Evolutionary conservation across 1,284 basidiomycete genomes (phyloP), one percentile per base, ranked within the genome.

Genomic region (Melanopsichium pennsylvanicum): DNA sequence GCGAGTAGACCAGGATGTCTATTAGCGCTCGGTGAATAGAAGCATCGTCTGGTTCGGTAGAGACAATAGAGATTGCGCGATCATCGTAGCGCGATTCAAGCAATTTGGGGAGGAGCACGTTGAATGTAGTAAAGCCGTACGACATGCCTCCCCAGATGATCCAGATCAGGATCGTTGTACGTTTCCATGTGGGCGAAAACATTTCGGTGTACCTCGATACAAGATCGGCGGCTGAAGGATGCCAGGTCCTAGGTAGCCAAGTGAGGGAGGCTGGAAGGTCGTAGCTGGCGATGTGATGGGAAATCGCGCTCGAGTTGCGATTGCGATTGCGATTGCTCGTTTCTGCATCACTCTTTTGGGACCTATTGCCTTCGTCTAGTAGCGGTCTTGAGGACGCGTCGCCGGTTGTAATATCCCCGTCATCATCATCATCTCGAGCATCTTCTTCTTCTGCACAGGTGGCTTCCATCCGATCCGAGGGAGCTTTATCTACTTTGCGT

Each of bases 41-140:
- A 16, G 68, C 69, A 16, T 57, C 55, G 26, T 50, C 51, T 10
- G 60, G 43, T 21, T 52, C 46, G 3, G 16, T 44, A 13, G 41
- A 33, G 11, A 44, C 19, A 11, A 33, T 15, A 3, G 45, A 27
- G 18, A 3, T 15, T 22, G 51, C n/a, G n/a, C n/a, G 44, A 7
- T 32, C 22, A 8, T 60, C 68, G 31, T 62, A 62, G 1, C 63
- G 46, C 21, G 50, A 50, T 55, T 71, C 59, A 15, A 97, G 84
- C 13, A 95, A 85, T 74, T 93, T 93, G 0, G 95, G 95, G 18
- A 97, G 85, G 81, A 90, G 97, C 12, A 96, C 93, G 77, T 97
- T 98, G 84, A 97, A 97, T 88, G 95, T 95, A 7, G 92, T 97
- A 77, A 88, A 93, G 2, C 88, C 92, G 89, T 76, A 44, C 44